Evolutionary conservation across 176 grass and related monocot species (phyloP).

Genomic region (Oryza glumipatula): DNA sequence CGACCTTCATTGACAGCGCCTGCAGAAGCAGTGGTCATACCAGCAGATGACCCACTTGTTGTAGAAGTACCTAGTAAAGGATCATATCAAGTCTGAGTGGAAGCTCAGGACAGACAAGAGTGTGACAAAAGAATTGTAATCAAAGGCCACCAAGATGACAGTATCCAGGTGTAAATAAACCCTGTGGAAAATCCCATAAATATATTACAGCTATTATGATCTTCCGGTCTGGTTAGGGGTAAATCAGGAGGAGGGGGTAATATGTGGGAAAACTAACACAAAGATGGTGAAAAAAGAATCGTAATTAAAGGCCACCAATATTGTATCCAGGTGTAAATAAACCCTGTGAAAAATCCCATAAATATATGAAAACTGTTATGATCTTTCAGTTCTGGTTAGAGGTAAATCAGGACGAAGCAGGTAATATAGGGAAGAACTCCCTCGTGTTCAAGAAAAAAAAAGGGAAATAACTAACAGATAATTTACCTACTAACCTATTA

Average conservation of each 20-base stretch:
- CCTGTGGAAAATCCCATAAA: neutral
- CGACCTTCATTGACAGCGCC: slow-evolving; percentile 11
- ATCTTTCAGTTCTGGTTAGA: neutral
- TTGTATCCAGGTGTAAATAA: neutral
- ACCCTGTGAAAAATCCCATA: neutral
- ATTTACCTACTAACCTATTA: neutral
- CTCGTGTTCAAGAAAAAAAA: too few relatives aligned
- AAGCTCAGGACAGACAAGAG: slow-evolving; percentile 2
- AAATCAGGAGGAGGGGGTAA: neutral
- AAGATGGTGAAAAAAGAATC: neutral
- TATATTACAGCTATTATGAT: neutral
- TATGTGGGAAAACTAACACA: too few relatives aligned
- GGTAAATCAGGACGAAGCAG: neutral
- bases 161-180: neutral
- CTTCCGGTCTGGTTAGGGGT: neutral
- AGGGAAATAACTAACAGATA: neutral
- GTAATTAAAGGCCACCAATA: slow-evolving; percentile 1
- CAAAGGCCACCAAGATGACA: neutral
- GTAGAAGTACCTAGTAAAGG: slow-evolving; percentile 48
- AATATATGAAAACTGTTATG: neutral
- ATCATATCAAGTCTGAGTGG: slow-evolving; percentile 15
- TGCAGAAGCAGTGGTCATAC: slow-evolving; percentile 33
- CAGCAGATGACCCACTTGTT: slow-evolving; percentile 50
- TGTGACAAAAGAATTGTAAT: neutral
- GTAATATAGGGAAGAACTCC: too few relatives aligned